Conservation (phyloP, 1,284 basidiomycete genomes). For the Cerioporus squamosus region DNA sequence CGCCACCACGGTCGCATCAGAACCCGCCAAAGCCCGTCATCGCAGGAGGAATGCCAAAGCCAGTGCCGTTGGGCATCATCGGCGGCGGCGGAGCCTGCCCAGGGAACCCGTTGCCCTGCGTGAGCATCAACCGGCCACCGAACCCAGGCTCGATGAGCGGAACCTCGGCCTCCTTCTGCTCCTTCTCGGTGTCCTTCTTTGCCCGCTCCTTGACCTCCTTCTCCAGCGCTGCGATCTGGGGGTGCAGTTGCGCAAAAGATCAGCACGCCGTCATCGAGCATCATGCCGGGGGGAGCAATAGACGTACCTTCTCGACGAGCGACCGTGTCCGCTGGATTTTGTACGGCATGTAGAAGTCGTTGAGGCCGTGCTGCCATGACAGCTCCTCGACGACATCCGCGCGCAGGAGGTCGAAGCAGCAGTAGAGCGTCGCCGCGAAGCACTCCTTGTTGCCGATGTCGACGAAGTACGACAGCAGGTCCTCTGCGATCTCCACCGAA, state of each 20-base stretch:
- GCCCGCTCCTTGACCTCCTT: conserved; percentile 83
- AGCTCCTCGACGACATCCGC: conserved; percentile 94
- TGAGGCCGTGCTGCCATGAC: conserved; percentile 93
- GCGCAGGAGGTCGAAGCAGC: conserved; percentile 92
- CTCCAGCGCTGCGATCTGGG: conserved; percentile 73
- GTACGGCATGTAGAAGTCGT: conserved; percentile 97
- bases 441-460: conserved; percentile 99
- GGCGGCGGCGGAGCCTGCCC: conserved; percentile 49
- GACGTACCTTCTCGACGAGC: conserved; percentile 64
- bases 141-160: conserved; percentile 83
- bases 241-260: conserved; percentile 15
- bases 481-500: conserved; percentile 88
- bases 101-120: conserved; percentile 64
- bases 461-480: conserved; percentile 92
- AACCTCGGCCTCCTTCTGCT: conserved; percentile 80
- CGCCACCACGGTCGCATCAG: conserved; percentile 26
- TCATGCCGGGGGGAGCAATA: conserved; percentile 6
- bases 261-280: neutral
- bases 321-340: conserved; percentile 86
- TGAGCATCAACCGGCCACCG: conserved; percentile 66
- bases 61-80: conserved; percentile 32
- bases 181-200: conserved; percentile 85
- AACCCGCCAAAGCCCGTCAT: conserved; percentile 43
- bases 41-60: conserved; percentile 48
- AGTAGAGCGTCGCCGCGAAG: conserved; percentile 89